Evolutionary conservation across 139 green algal species (phyloP), one percentile per base, ranked within the genome.

Genomic region (Micromonas pusilla): DNA sequence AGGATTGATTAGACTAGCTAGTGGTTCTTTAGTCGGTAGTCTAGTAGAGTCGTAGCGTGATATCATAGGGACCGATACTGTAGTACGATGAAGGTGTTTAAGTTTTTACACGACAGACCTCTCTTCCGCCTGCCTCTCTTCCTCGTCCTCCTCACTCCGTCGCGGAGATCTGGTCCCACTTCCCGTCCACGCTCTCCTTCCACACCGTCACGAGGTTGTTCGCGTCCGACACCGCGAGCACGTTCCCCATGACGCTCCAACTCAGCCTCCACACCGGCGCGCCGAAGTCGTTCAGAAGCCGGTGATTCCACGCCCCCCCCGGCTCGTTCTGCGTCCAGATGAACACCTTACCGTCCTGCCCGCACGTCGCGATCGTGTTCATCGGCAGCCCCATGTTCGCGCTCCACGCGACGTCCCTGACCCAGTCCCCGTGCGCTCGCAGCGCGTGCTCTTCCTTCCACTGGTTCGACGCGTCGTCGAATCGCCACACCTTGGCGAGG

Each of bases 391-490:
- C 92, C 62, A 96, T 77, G 78, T 91, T 95, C 30, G 94, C 94
- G 0, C 92, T 92, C 95, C 95, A 99, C 0, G 93, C 92, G 33
- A 93, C 94, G 84, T 98, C 95, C 3, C 95, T 84, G 65, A 98
- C 86, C 85, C 84, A 88, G 86, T 98, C 95, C 16, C 78, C 89
- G 88, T 99, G 96, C 2, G 79, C 90, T 0, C 53, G 26, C 71
- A 99, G 85, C 31, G 78, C 52, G 23, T 86, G 85, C 80, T 97
- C 91, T 76, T 91, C 80, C 71, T 68, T 23, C 94, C 94, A 98
- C 13, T 80, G 39, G 67, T 81, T 76, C 62, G 23, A 63, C 54
- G 34, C 34, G 30, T 93, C 86, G 36, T 77, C 77, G 30, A 81
- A 89, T 34, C 28, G 60, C 85, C 85, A 90, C 6, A 94, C 87